Percentiles rank a stretch among this genome's conserved stretches.
Evolutionary conservation across 2,329 filamentous ascomycete genomes (phyloP).

Genomic region (Verticillium tricorpus): DNA sequence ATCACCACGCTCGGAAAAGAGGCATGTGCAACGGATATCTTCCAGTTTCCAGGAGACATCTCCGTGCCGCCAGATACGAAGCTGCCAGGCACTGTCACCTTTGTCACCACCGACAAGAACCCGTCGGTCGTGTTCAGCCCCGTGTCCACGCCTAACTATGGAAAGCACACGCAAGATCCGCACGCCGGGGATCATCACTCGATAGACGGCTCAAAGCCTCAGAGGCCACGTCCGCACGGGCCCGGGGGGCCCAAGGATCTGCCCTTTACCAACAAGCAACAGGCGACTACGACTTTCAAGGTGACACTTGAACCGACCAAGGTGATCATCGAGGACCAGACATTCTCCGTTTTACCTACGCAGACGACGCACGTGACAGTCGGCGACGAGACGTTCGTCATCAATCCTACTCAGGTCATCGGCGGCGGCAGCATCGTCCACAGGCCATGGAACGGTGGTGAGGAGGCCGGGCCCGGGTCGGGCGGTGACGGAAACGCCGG

Average conservation of each 20-base stretch:
- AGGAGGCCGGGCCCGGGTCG: not conserved
- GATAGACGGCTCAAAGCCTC: not conserved
- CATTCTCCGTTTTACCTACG: conserved; percentile 32
- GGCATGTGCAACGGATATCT: not conserved
- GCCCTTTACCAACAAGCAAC: conserved; percentile 2
- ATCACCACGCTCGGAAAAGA: not conserved
- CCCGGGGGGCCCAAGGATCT: not conserved
- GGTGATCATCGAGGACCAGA: conserved; percentile 44
- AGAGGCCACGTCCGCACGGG: conserved; percentile 4
- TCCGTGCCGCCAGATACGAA: not conserved
- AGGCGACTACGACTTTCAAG: conserved; percentile 21
- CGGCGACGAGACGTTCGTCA: conserved; percentile 38
- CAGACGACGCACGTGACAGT: conserved; percentile 38
- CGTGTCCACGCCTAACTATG: conserved; percentile 9
- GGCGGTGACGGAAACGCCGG: not conserved
- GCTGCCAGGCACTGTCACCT: conserved; percentile 29
- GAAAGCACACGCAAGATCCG: conserved; percentile 2
- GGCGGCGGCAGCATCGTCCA: conserved; percentile 39
- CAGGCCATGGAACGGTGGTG: conserved; percentile 29
- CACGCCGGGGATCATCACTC: not conserved
- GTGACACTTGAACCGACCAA: conserved; percentile 38
- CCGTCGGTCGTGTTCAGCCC: conserved; percentile 39
- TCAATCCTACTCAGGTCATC: conserved; percentile 40
- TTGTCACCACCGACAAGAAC: conserved; percentile 51
- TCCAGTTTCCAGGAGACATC: not conserved